Conservation (phyloP, 2,329 filamentous ascomycete species). For the Colletotrichum paranaense region DNA sequence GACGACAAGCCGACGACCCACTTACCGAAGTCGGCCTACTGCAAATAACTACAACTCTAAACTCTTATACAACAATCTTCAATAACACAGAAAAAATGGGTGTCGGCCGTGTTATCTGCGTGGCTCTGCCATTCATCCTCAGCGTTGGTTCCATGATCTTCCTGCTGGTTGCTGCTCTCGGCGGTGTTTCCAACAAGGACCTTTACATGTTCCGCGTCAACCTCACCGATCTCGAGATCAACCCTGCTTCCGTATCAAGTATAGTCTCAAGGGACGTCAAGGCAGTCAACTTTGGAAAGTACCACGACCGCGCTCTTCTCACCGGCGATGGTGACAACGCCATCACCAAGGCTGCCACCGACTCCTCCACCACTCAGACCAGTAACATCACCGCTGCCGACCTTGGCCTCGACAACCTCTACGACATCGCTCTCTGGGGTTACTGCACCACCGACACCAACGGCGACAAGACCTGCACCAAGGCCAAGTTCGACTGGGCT, state of each 20-base stretch:
- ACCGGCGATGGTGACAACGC: slow-evolving; percentile 38
- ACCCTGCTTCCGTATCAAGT: slow-evolving; percentile 48
- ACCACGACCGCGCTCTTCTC: slow-evolving; percentile 49
- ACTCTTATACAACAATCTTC: background rate
- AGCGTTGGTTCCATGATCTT: slow-evolving; percentile 82
- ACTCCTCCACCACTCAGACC: slow-evolving; percentile 34
- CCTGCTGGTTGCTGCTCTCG: slow-evolving; percentile 67
- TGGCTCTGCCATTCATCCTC: slow-evolving; percentile 86
- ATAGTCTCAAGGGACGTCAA: slow-evolving; percentile 36
- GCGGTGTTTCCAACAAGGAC: slow-evolving; percentile 66
- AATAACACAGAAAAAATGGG: slow-evolving; percentile 56
- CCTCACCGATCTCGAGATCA: slow-evolving; percentile 68
- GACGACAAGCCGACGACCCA: slow-evolving; percentile 8
- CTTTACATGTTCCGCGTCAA: slow-evolving; percentile 72
- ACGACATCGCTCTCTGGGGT: slow-evolving; percentile 86
- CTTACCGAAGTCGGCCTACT: slow-evolving; percentile 12
- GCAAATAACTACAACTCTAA: background rate
- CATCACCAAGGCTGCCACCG: slow-evolving; percentile 41
- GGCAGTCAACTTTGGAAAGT: slow-evolving; percentile 49
- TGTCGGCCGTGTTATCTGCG: slow-evolving; percentile 84
- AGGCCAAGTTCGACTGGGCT: slow-evolving; percentile 81
- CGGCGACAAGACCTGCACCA: slow-evolving; percentile 73
- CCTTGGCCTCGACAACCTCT: slow-evolving; percentile 77
- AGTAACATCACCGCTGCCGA: slow-evolving; percentile 67
- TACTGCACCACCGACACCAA: slow-evolving; percentile 78